Conservation (phyloP, 1,284 basidiomycete species). For the Malassezia nana region DNA sequence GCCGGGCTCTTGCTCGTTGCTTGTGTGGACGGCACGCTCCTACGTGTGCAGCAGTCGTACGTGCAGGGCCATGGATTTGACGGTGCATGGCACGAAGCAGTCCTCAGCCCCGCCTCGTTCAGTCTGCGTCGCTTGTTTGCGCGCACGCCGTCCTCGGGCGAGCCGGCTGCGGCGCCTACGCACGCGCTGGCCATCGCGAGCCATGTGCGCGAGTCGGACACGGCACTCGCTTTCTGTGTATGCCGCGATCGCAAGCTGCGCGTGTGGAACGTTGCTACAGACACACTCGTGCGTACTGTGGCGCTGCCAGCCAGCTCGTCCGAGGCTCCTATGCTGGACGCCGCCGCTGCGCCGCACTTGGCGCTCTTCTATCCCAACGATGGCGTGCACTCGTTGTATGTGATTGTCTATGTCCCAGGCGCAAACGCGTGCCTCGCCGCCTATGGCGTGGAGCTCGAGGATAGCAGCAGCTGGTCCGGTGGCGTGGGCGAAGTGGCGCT, state of each 20-base stretch:
- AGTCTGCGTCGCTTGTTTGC: conserved; percentile 38
- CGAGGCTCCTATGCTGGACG: conserved; percentile 15
- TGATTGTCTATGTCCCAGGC: conserved; percentile 36
- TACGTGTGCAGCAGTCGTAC: conserved; percentile 29
- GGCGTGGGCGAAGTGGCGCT: conserved; percentile 34
- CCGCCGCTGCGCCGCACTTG: conserved; percentile 22
- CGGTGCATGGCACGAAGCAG: conserved; percentile 28
- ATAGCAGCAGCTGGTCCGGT: conserved; percentile 26
- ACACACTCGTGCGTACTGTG: conserved; percentile 36
- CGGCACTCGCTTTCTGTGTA: conserved; percentile 30
- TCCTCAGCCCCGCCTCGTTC: conserved; percentile 33
- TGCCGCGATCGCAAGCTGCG: conserved; percentile 41
- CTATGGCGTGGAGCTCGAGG: conserved; percentile 38
- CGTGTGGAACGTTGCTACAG: conserved; percentile 39
- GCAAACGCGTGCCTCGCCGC: conserved; percentile 36
- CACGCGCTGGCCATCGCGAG: conserved; percentile 29
- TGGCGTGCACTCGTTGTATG: conserved; percentile 23
- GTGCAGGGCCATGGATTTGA: conserved; percentile 15
- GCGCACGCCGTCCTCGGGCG: conserved; percentile 19
- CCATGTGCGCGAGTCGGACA: conserved; percentile 21
- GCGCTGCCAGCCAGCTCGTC: conserved; percentile 27
- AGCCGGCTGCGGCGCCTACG: conserved; percentile 18
- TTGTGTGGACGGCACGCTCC: conserved; percentile 33
- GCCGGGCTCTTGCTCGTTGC: conserved; percentile 31
- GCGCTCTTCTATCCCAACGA: conserved; percentile 27